Evolutionary conservation across 2,329 filamentous ascomycete species (phyloP), one percentile per base, ranked within the genome.

Genomic region (Reticulascus tulasneorum): DNA sequence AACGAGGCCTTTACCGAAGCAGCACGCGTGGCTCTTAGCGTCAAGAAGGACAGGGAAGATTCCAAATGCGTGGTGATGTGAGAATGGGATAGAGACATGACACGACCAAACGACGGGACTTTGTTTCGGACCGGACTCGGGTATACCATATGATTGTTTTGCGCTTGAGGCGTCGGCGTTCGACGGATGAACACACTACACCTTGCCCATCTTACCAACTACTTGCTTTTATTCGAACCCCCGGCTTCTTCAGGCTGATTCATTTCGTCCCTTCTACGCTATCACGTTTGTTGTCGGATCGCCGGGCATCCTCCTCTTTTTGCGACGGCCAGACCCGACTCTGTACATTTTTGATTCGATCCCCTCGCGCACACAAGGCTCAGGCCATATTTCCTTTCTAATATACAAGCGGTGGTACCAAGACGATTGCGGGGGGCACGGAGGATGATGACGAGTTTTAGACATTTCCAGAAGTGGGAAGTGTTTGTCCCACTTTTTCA

Each of bases 1-100:
- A 96, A 97, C 64, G 93, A 98, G 65, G 93, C 93, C 27, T 98
- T 98, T 56, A 97, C 93, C 25, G 93, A 98, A 69, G 93, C 93
- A 25, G 91, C 93, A 17, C 84, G 94, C 54, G 93, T 98, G 23
- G 93, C 93, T 11, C 72, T 98, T 37, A 80, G 78, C 48, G 79
- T 84, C 38, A 82, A 76, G 64, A 76, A 79, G 51, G 77, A 77
- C 42, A 73, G 77, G 50, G 77, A 82, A 44, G 75, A 79, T 40
- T 67, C 67, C 45, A 79, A 77, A 54, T 83, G 79, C 57, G 54
- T 55, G 42, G 58, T 83, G 43, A 82, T 83, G 79, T 83, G 62
- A 61, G 23, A 31, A 12, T 7, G 16, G n/a, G n/a, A n/a, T n/a
- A n/a, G n/a, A n/a, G n/a, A n/a, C n/a, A 25, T 21, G 28, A 37